Conservation (phyloP, 1,284 basidiomycete species). For the Papiliotrema fonsecae region DNA sequence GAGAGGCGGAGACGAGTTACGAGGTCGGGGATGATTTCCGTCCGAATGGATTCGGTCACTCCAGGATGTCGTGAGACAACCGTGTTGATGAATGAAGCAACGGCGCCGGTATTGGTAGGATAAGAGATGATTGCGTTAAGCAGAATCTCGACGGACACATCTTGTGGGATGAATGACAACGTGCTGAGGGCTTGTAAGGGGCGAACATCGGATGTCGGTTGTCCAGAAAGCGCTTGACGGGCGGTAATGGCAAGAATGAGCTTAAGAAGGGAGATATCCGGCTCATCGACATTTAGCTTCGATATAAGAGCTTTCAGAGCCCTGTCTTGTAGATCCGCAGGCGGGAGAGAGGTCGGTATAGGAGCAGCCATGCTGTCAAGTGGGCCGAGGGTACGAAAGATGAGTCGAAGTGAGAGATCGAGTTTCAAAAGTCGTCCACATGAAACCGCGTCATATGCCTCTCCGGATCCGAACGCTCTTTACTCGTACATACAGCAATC, state of each 20-base stretch:
- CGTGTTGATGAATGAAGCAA: constrained; percentile 12
- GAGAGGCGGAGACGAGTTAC: constrained; percentile 11
- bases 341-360: not conserved
- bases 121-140: constrained; percentile 22
- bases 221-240: not conserved
- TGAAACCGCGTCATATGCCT: no score
- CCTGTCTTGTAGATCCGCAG: not conserved
- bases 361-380: not conserved
- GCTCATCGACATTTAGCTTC: not conserved
- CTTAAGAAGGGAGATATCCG: not conserved
- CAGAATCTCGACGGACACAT: constrained; percentile 5
- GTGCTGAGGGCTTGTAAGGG: not conserved
- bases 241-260: not conserved
- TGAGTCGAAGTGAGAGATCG: no score
- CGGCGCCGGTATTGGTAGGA: constrained; percentile 12
- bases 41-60: constrained; percentile 12
- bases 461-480: no score
- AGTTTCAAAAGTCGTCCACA: no score
- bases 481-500: no score
- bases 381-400: not conserved
- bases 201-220: not conserved
- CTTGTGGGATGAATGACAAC: not conserved
- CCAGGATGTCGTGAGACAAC: constrained; percentile 7
- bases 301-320: not conserved
- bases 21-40: constrained; percentile 17